These are phyloP conservation scores for Oryza coarctata DNA, from an alignment of 176 grass and related monocot species.

Conservation along the genomic window DNA sequence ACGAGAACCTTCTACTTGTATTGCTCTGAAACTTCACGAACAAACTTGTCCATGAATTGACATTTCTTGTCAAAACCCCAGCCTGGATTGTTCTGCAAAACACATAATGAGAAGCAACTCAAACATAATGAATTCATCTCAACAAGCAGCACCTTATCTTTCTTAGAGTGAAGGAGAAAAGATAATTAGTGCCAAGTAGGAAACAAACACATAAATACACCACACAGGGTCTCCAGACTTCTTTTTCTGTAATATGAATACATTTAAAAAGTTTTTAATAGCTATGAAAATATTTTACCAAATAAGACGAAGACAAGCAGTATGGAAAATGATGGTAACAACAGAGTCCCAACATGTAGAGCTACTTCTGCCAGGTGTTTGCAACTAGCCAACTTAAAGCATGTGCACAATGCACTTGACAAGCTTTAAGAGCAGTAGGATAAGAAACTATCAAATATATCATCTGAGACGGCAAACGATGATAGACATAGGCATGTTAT, in stretches of 20 bases:
- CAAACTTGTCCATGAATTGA: slow-evolving; percentile 93
- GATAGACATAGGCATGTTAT: not conserved
- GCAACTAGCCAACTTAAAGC: not conserved
- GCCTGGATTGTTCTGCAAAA: slow-evolving; percentile 80
- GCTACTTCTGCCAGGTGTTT: not conserved
- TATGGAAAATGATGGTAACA: not conserved
- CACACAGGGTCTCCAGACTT: not conserved
- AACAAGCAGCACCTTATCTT: not conserved
- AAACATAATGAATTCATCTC: not conserved
- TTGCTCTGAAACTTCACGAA: slow-evolving; percentile 61
- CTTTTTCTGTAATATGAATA: not conserved
- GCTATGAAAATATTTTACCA: not conserved
- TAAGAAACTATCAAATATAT: slow-evolving; percentile 3
- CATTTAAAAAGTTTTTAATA: not conserved
- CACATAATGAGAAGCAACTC: slow-evolving; percentile 4
- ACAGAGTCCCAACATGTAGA: not conserved
- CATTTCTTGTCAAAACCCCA: slow-evolving; percentile 85
- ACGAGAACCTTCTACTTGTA: slow-evolving; percentile 54
- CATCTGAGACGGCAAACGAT: not conserved
- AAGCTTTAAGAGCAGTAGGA: not conserved
- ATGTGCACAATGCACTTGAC: not conserved
- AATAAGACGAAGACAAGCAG: not conserved
- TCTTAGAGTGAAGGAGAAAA: not conserved
- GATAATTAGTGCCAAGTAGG: not conserved
- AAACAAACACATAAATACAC: not conserved